Evolutionary conservation across 495 filamentous ascomycete species (phyloP), one percentile per base, ranked within the genome.

Genomic region (Aspergillus egyptiacus): DNA sequence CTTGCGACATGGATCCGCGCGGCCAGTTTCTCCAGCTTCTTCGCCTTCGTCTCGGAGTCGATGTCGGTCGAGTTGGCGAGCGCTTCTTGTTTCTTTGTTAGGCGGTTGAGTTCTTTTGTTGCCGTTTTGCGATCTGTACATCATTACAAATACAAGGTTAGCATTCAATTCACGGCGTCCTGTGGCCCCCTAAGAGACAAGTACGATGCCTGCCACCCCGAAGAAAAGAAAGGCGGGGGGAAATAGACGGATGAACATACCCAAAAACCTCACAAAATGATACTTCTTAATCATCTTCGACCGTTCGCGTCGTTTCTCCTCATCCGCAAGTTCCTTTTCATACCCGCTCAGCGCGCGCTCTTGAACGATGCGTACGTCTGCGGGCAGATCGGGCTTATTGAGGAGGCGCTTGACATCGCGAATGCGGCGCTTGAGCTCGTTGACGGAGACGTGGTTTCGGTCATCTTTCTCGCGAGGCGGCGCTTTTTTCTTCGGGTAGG

Each of bases 241-340:
- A 22, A 20, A 52, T 43, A 44, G n/a, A n/a, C n/a, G n/a, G n/a
- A n/a, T 8, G 1, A 13, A 58, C 61, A 41, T 63, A 73, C 68
- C 90, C 77, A 76, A 85, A 87, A 98, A 98, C 39, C 93, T 75
- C 19, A 96, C 86, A 79, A 93, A 95, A 62, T 96, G 91, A 61
- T 96, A 98, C 58, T 82, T 89, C 61, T 75, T 78, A 40, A 91
- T 91, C 77, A 95, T 85, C 45, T 78, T 74, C 49, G 78, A 80
- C 59, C 84, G 78, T 50, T 74, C 70, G 51, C 79, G 77, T 51
- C 84, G 78, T 41, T 69, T 66, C 59, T 78, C 83, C 55, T 83
- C 81, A 10, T 77, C 65, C 19, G 65, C 74, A 14, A 97, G 72
- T 54, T 91, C 87, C 46, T 81, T 76, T 63, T 87, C 75, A 62